Evolutionary conservation across 164 flowering plant genomes (phyloP).

Genomic region (Cinnamomum chago): DNA sequence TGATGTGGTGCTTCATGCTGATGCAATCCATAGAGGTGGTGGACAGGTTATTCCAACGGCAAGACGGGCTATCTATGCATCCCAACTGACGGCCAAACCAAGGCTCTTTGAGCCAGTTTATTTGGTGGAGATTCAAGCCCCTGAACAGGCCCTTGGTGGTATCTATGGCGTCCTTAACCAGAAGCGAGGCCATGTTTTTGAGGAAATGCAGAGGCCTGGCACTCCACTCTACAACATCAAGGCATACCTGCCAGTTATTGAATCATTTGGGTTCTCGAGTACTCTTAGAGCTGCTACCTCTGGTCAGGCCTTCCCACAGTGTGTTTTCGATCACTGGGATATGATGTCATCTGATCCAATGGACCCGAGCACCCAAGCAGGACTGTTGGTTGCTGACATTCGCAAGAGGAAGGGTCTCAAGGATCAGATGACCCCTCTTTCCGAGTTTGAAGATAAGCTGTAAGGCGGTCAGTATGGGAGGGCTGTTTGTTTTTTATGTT

Average conservation of each 20-base stretch:
- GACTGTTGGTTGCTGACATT: slow-evolving; percentile 33
- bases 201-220: slow-evolving; percentile 58
- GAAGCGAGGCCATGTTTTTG: slow-evolving; percentile 61
- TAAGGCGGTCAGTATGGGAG: slow-evolving; percentile 13
- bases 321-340: slow-evolving; percentile 64
- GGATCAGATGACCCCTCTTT: slow-evolving; percentile 52
- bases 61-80: slow-evolving; percentile 28
- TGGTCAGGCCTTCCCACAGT: slow-evolving; percentile 59
- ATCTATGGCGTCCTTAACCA: slow-evolving; percentile 51
- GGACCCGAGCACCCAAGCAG: slow-evolving; percentile 43
- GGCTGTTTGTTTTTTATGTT: too few species aligned
- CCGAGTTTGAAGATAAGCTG: slow-evolving; percentile 54
- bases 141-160: slow-evolving; percentile 55
- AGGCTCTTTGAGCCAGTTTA: slow-evolving; percentile 30
- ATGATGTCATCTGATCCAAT: slow-evolving; percentile 53
- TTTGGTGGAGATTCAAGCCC: slow-evolving; percentile 31
- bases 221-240: slow-evolving; percentile 57
- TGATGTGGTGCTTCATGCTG: slow-evolving; percentile 36
- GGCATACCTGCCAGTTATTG: slow-evolving; percentile 53
- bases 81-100: slow-evolving; percentile 31
- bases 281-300: slow-evolving; percentile 49
- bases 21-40: slow-evolving; percentile 36
- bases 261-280: slow-evolving; percentile 50
- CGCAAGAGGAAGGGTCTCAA: slow-evolving; percentile 54
- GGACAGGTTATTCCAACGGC: slow-evolving; percentile 30